Base-by-base conservation (phyloP, 108 stramenopile species). In the Parmales sp. region DNA sequence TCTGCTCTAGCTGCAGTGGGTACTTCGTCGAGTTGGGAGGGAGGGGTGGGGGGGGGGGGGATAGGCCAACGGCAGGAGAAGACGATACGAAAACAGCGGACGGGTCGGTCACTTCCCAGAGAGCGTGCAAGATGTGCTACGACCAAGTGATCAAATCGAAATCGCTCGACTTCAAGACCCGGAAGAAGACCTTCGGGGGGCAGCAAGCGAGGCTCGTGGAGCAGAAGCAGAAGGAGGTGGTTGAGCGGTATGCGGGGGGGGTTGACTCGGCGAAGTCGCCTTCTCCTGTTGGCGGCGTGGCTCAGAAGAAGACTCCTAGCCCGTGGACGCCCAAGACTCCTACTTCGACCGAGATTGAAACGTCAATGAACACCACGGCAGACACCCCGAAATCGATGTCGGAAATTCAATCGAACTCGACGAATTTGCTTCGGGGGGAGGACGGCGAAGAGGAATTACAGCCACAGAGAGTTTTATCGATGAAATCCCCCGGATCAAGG, bases 1-100 rank as follows among this genome's bases (percentile, higher is more conserved):
- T 98, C 82, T 98, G 97, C 76, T 82, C 83, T 51, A 46, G 67
- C n/a, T 98, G 97, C 71, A 84, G 84, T 48, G 85, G 90, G 25
- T 92, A 81, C 78, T 92, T 86, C 80, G 89, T 95, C 44, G 80
- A 88, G 71, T 64, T 79, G 41, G 65, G 80, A 39, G 29, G 80
- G 67, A 36, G 63, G 66, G 38, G 54, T 41, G 34, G 36, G 1
- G 60, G 63, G 16, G 34, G 71, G 29, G n/a, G 37, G 44, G 16
- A 23, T 46, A 13, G 50, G 50, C 50, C 50, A 51, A 22, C 18
- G n/a, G 7, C 20, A 7, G 7, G 50, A 7, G 20, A 20, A n/a
- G 20, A 18, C 19, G 8, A 22, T 22, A 7, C 7, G 16, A 22
- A 51, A 18, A 20, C n/a, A 65, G 41, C 2, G 43, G 50, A 49